phyloP scores from a whole-genome alignment of 345 rosid genomes.

The Eucalyptus sideroxylon region DNA sequence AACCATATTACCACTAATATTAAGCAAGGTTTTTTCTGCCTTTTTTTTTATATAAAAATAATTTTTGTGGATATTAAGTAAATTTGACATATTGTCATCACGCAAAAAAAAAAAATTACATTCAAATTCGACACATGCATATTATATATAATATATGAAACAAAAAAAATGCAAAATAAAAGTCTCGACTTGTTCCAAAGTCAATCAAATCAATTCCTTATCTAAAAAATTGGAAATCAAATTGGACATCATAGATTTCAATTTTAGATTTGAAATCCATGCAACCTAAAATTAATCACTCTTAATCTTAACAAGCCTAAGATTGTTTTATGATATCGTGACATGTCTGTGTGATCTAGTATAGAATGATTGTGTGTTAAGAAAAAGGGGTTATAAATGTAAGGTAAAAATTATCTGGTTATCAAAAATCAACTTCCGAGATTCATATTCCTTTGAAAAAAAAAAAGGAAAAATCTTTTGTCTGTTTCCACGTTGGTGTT shows the following conservation, averaged over 20 bases:
- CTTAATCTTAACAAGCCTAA: not conserved
- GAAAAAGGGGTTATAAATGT: not conserved
- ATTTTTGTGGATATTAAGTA: not conserved
- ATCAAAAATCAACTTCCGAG: rapidly evolving
- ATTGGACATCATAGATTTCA: rapidly evolving
- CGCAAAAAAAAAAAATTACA: not conserved
- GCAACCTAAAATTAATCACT: rapidly evolving
- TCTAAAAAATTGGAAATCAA: rapidly evolving
- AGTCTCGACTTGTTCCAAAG: rapidly evolving
- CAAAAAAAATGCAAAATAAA: not conserved
- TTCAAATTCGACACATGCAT: not conserved
- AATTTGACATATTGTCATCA: not conserved
- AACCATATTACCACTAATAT: not conserved
- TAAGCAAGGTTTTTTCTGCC: rapidly evolving
- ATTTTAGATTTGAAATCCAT: not conserved
- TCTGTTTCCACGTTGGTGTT: not conserved
- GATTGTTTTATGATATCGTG: not conserved
- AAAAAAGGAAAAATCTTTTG: too few relatives aligned
- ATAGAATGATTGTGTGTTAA: not conserved
- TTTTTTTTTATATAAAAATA: too few relatives aligned
- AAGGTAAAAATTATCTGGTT: not conserved
- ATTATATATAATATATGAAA: not conserved
- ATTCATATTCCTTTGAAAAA: too few relatives aligned
- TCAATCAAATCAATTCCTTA: rapidly evolving
- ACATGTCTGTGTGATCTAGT: not conserved